These are phyloP conservation scores for Phytophthora kernoviae DNA, from an alignment of 352 stramenopile genomes.

Conservation along the genomic window DNA sequence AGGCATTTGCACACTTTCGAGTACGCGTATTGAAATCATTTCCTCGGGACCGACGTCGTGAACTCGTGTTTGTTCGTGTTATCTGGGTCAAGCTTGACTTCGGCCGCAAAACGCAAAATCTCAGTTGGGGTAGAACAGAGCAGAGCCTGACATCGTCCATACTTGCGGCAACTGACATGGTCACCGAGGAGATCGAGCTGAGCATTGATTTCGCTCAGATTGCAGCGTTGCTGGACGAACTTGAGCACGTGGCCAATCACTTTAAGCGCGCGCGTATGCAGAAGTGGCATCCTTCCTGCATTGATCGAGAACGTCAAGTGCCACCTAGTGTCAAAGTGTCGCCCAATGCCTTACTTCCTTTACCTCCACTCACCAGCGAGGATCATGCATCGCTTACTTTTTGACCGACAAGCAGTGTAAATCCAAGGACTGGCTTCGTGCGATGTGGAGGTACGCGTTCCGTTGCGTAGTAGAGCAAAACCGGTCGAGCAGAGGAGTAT, in stretches of 20 bases:
- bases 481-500: slow-evolving; percentile 15
- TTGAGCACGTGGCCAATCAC: slow-evolving; percentile 47
- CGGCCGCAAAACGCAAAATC: slow-evolving; percentile 6
- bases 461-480: slow-evolving; percentile 48
- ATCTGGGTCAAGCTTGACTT: slow-evolving; percentile 77
- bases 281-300: slow-evolving; percentile 52
- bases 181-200: slow-evolving; percentile 60
- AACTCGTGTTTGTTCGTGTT: slow-evolving; percentile 53
- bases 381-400: slow-evolving; percentile 17
- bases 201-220: slow-evolving; percentile 68
- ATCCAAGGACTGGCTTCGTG: slow-evolving; percentile 53
- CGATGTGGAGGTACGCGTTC: slow-evolving; percentile 74
- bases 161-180: slow-evolving; percentile 56
- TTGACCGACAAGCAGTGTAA: slow-evolving; percentile 40
- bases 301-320: slow-evolving; percentile 45
- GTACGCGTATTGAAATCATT: slow-evolving; percentile 36
- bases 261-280: slow-evolving; percentile 34
- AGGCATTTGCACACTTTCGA: slow-evolving; percentile 42
- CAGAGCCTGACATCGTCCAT: background rate
- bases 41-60: slow-evolving; percentile 32
- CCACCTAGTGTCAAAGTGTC: slow-evolving; percentile 45
- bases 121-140: background rate
- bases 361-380: slow-evolving; percentile 17
- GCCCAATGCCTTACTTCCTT: slow-evolving; percentile 39
- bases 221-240: slow-evolving; percentile 43